These are phyloP conservation scores for Elsinoe ampelina DNA, from an alignment of 2,329 filamentous ascomycete genomes.

Conservation along the genomic window DNA sequence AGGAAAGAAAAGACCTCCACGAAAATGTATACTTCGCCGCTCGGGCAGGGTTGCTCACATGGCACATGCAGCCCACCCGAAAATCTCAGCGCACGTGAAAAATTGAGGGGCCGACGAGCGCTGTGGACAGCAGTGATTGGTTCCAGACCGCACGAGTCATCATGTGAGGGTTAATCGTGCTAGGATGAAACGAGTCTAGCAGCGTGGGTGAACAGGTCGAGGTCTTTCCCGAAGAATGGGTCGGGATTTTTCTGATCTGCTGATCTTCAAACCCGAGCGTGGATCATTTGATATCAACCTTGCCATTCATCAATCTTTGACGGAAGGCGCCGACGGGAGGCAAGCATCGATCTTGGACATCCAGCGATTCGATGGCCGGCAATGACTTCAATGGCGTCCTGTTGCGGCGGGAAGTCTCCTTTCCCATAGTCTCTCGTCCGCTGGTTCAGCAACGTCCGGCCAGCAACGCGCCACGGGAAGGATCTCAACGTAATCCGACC, in stretches of 20 bases:
- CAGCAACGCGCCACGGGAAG: not conserved
- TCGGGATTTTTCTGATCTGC: constrained; percentile 3
- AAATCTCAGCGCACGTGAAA: constrained; percentile 3
- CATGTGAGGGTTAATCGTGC: not conserved
- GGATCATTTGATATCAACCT: not conserved
- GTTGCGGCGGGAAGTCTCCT: not conserved
- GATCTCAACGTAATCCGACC: constrained; percentile 8
- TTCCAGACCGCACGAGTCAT: not conserved
- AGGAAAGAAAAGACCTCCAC: not conserved
- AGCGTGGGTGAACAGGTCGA: not conserved
- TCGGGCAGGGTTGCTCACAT: not conserved
- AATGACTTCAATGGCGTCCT: not conserved
- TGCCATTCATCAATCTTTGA: no score
- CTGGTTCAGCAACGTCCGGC: constrained; percentile 7
- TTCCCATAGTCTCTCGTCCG: not conserved
- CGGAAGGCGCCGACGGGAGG: no score
- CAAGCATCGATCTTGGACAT: not conserved
- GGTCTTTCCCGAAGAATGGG: not conserved
- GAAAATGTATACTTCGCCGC: not conserved
- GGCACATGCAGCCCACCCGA: not conserved
- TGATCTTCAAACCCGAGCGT: not conserved
- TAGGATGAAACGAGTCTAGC: not conserved
- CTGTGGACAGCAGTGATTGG: not conserved
- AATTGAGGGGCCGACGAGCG: not conserved
- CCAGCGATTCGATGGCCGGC: not conserved